Evolutionary conservation across 2,329 filamentous ascomycete genomes (phyloP), one percentile per base, ranked within the genome.

Genomic region (Lachnellula suecica): DNA sequence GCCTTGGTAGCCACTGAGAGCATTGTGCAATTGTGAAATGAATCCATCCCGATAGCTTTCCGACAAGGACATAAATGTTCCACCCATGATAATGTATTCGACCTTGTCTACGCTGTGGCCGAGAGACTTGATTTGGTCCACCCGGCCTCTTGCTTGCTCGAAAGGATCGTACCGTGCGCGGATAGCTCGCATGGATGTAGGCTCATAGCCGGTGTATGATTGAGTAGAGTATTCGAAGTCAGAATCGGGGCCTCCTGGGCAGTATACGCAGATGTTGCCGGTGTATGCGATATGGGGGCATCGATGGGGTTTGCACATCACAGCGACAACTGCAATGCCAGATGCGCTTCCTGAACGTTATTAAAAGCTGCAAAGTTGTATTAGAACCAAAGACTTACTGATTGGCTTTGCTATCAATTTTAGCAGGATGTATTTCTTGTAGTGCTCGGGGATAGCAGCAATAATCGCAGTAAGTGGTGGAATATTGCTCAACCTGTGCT

Each of bases 151-250:
- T 15, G 94, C 94, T 75, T 99, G 94, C 72, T 99, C 94, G 63
- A 97, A 99, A 0, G 94, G 94, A 67, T 99, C 95, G 68, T 99
- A 99, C 46, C 95, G 85, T 27, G 94, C 94, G 57, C 95, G 87
- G 62, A 99, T 99, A 46, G 94, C 94, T 63, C 94, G 87, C 94
- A 99, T 99, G 3, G 92, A 97, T 0, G 94, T 99, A 2, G 94
- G 94, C 68, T 99, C 94, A 70, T 99, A 99, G 50, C 94, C 94
- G 0, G 94, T 99, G 69, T 99, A 99, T 5, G 93, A 97, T 70
- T 99, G 94, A 8, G 94, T 99, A 65, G 92, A 97, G 73, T 99
- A 99, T 72, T 99, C 94, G 66, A 99, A 99, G 68, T 99, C 95
- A 45, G 92, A 97, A 68, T 99, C 94, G 8, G 95, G 95, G 1